Conservation (phyloP, 139 green algal genomes). For the Yamagishiella unicocca region DNA sequence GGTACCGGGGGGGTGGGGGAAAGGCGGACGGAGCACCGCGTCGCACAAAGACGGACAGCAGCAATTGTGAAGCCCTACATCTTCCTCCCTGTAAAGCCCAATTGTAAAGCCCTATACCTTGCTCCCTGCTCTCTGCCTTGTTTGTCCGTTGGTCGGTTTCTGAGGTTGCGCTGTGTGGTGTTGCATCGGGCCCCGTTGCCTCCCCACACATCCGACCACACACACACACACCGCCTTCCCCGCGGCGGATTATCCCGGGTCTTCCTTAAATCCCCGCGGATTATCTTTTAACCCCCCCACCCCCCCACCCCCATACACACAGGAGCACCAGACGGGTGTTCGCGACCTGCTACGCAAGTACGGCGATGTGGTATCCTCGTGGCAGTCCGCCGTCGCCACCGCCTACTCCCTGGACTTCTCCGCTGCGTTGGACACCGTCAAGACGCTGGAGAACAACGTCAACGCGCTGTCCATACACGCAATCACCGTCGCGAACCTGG, state of each 20-base stretch:
- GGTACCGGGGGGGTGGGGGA: not conserved
- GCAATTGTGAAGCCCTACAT: not conserved
- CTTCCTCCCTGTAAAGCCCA: too few relatives aligned
- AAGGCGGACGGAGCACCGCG: not conserved
- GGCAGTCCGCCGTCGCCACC: not conserved
- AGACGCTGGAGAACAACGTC: slow-evolving; percentile 7
- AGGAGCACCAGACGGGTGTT: not conserved
- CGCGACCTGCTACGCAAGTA: slow-evolving; percentile 19
- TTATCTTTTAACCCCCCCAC: too few relatives aligned
- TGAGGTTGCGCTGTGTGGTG: not conserved
- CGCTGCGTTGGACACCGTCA: slow-evolving; percentile 21
- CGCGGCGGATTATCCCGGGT: too few relatives aligned
- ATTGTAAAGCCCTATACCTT: too few relatives aligned
- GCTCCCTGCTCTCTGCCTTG: not conserved
- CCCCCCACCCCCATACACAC: not conserved
- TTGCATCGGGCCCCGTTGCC: not conserved
- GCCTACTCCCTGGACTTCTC: slow-evolving; percentile 30
- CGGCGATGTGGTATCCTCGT: slow-evolving; percentile 13
- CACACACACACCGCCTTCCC: too few relatives aligned
- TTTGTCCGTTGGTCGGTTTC: not conserved
- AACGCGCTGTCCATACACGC: not conserved
- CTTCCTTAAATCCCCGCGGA: too few relatives aligned
- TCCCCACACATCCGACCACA: too few relatives aligned
- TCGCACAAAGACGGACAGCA: not conserved
- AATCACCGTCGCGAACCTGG: not conserved